These are phyloP conservation scores for Talaromyces sp. DNA, from an alignment of 2,329 filamentous ascomycete genomes.

Conservation along the genomic window DNA sequence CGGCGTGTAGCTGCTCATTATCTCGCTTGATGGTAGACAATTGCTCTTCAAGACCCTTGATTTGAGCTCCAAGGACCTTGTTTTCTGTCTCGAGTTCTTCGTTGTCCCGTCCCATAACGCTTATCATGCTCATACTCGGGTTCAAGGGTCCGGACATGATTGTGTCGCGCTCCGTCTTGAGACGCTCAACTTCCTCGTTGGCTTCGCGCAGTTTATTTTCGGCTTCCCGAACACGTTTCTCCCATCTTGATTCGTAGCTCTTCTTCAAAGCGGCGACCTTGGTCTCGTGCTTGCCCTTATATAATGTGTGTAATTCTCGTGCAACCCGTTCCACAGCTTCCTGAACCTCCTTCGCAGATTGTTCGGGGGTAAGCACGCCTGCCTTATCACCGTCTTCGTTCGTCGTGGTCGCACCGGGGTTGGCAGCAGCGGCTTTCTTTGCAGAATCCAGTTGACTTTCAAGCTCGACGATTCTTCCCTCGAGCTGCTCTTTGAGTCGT, in stretches of 20 bases:
- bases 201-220: slow-evolving; percentile 69
- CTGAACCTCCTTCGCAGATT: slow-evolving; percentile 68
- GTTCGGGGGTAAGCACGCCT: slow-evolving; percentile 42
- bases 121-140: slow-evolving; percentile 45
- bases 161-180: slow-evolving; percentile 63
- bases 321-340: slow-evolving; percentile 85
- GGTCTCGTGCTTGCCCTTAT: slow-evolving; percentile 95
- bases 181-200: slow-evolving; percentile 68
- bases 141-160: slow-evolving; percentile 59
- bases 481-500: slow-evolving; percentile 50
- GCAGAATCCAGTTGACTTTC: slow-evolving; percentile 46
- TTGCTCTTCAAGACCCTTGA: slow-evolving; percentile 71
- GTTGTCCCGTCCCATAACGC: slow-evolving; percentile 36
- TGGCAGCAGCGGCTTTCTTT: slow-evolving; percentile 30
- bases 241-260: slow-evolving; percentile 79
- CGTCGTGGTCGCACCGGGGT: slow-evolving; percentile 35
- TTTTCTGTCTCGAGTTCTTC: slow-evolving; percentile 66
- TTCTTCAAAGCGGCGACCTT: slow-evolving; percentile 88
- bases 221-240: slow-evolving; percentile 79
- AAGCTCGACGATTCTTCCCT: slow-evolving; percentile 46
- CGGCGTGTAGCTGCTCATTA: slow-evolving; percentile 61
- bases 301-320: slow-evolving; percentile 85
- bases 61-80: slow-evolving; percentile 67
- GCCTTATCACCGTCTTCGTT: slow-evolving; percentile 16
- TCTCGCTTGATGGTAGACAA: slow-evolving; percentile 67